Evolutionary conservation across 176 grass and related monocot species (phyloP).

Genomic region (Oryza australiensis): DNA sequence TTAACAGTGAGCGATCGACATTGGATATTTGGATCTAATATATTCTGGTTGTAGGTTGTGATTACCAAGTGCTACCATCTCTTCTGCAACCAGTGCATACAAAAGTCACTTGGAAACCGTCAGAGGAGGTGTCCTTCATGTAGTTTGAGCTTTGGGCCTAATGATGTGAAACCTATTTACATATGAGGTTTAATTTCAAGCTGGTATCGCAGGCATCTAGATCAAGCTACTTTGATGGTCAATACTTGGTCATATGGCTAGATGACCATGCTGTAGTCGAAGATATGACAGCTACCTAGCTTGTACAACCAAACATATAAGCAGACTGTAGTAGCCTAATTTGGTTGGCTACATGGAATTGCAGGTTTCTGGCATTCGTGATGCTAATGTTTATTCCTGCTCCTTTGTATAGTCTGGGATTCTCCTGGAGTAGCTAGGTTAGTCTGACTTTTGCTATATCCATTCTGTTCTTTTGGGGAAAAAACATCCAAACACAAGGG

Average conservation of each 20-base stretch:
- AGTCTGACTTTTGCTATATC: conserved; percentile 6
- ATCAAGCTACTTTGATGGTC: conserved; percentile 8
- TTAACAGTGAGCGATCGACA: background rate
- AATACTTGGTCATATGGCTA: background rate
- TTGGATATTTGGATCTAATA: background rate
- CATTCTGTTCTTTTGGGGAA: conserved; percentile 41
- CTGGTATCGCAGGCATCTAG: background rate
- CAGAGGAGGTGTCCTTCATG: conserved; percentile 74
- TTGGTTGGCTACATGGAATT: conserved; percentile 22
- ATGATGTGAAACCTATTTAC: conserved; percentile 87
- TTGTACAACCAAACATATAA: conserved; percentile 38
- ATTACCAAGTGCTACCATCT: conserved; percentile 92
- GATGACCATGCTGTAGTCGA: conserved; percentile 1
- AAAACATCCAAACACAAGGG: conserved; percentile 14
- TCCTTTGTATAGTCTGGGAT: conserved; percentile 41
- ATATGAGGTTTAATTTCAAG: conserved; percentile 45
- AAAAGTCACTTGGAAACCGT: conserved; percentile 57
- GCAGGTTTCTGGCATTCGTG: background rate
- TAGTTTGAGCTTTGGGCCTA: conserved; percentile 55
- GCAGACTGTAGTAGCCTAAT: background rate
- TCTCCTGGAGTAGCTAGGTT: conserved; percentile 16
- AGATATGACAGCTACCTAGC: conserved; percentile 19
- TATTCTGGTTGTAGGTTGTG: conserved; percentile 55
- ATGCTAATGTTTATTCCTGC: conserved; percentile 18
- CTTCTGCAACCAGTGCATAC: conserved; percentile 75